Conservation (phyloP, 257 asterid species). For the Mitragyna speciosa region DNA sequence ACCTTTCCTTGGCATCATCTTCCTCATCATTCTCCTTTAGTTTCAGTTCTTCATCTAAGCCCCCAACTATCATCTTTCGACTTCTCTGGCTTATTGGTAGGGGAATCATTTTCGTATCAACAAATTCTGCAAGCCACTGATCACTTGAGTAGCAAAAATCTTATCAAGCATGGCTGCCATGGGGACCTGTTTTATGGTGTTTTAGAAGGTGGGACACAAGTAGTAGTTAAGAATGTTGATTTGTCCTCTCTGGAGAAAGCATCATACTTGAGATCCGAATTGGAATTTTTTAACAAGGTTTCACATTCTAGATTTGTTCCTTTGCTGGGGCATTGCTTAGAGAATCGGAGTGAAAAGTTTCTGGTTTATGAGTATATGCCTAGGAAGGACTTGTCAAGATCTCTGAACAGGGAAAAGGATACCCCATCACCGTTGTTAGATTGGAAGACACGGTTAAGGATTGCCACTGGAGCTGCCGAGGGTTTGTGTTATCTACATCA, state of each 20-base stretch:
- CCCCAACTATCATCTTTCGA: not conserved
- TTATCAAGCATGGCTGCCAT: not conserved
- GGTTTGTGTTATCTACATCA: too few relatives aligned
- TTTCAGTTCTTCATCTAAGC: not conserved
- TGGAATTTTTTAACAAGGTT: conserved; percentile 11
- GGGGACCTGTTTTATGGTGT: not conserved
- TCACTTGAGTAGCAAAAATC: not conserved
- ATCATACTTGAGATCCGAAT: conserved; percentile 38
- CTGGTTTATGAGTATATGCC: conserved; percentile 1
- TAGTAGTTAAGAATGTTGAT: conserved; percentile 58
- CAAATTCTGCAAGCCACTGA: not conserved
- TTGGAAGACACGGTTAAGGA: too few relatives aligned
- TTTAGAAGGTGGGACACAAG: conserved; percentile 36
- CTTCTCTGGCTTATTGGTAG: not conserved
- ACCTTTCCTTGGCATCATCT: not conserved
- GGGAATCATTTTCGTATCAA: conserved; percentile 5
- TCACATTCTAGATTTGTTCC: not conserved
- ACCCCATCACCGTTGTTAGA: too few relatives aligned
- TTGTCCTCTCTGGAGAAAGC: conserved; percentile 42
- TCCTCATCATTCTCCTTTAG: not conserved
- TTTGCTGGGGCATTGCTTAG: not conserved
- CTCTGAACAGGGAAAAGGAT: not conserved
- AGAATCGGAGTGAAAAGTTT: not conserved
- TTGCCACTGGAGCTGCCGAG: too few relatives aligned
- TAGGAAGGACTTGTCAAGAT: not conserved